These are phyloP conservation scores for Carex arenaria DNA, from an alignment of 202 grass and related monocot genomes.

Conservation along the genomic window DNA sequence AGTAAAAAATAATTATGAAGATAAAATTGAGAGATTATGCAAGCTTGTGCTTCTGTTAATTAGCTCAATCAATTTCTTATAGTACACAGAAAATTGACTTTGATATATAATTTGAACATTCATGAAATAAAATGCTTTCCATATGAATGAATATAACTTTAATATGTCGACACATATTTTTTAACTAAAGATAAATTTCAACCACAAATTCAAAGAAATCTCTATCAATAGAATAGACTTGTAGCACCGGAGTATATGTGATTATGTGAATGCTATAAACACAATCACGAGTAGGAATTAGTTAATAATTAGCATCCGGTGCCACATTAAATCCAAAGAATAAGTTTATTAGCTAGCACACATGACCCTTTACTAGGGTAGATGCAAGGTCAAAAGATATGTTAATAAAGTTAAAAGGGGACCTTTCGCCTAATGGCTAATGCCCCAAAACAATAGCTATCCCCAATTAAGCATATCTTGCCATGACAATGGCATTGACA, in stretches of 20 bases:
- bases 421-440: background rate
- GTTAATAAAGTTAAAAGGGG: background rate
- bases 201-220: background rate
- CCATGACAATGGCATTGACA: background rate
- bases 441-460: background rate
- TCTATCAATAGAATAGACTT: background rate
- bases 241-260: background rate
- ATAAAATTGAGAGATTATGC: too few relatives aligned
- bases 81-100: too few relatives aligned
- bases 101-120: too few relatives aligned
- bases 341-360: background rate
- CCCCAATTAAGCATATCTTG: background rate
- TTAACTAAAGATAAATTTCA: background rate
- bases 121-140: too few relatives aligned
- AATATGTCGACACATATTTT: background rate
- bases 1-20: too few relatives aligned
- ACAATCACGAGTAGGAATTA: background rate
- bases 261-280: background rate
- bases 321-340: background rate
- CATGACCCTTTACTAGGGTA: background rate
- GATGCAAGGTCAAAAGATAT: background rate
- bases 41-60: too few relatives aligned
- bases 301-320: background rate
- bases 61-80: too few relatives aligned
- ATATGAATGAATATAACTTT: too few relatives aligned